Percentiles rank a stretch among this genome's conserved stretches.
Conservation (phyloP, 208 protist species). For the Lotmaria passim region DNA sequence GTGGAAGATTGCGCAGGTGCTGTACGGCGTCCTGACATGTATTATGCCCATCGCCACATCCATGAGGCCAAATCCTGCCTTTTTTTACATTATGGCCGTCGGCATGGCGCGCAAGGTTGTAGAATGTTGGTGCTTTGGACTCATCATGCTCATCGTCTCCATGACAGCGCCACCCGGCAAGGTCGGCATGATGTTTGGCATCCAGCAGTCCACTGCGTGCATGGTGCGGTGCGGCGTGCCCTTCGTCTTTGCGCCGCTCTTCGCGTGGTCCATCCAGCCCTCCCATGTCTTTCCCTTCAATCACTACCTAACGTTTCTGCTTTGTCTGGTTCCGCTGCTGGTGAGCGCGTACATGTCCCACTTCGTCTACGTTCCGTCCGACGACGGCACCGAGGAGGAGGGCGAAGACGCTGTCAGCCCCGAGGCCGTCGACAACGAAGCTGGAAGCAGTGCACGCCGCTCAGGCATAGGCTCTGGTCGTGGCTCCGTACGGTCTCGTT, state of each 20-base stretch:
- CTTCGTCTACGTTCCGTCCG: constrained; percentile 16
- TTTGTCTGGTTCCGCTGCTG: constrained; percentile 56
- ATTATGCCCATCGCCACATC: constrained; percentile 38
- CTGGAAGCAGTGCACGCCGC: constrained; percentile 1
- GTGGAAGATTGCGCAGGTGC: constrained; percentile 45
- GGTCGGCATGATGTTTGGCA: constrained; percentile 78
- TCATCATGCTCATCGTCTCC: constrained; percentile 70
- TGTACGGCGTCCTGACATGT: constrained; percentile 35
- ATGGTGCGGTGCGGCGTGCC: constrained; percentile 67
- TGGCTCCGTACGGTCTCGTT: constrained; percentile 20
- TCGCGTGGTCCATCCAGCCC: constrained; percentile 76
- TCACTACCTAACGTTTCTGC: constrained; percentile 67
- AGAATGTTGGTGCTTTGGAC: constrained; percentile 62
- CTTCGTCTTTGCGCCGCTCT: constrained; percentile 67
- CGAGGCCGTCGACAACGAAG: neutral
- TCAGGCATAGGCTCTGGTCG: constrained; percentile 8
- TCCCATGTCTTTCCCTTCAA: constrained; percentile 71
- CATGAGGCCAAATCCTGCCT: constrained; percentile 33
- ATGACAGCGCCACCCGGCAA: constrained; percentile 56
- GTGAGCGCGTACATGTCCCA: constrained; percentile 32
- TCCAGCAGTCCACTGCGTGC: constrained; percentile 72
- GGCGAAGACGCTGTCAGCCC: constrained; percentile 13
- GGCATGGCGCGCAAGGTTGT: constrained; percentile 60
- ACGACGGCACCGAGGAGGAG: constrained; percentile 16
- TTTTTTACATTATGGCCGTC: constrained; percentile 47